Conservation (phyloP, 2,329 filamentous ascomycete genomes). For the Fusarium irregulare region DNA sequence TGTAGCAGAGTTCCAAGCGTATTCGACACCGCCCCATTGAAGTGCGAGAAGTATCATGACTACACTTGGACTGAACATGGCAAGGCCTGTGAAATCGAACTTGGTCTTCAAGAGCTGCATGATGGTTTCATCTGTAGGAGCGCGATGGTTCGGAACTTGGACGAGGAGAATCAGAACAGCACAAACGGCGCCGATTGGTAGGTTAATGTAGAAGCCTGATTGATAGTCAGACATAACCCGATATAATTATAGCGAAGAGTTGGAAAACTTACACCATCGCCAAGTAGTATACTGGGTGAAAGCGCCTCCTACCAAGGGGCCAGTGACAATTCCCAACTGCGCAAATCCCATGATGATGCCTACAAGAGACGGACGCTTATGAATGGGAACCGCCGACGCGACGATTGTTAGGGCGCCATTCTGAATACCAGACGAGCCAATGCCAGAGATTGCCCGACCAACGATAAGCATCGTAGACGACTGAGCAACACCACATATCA, state of each 20-base stretch:
- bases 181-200: conserved; percentile 56
- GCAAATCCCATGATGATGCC: conserved; percentile 49
- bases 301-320: conserved; percentile 60
- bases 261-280: conserved; percentile 57
- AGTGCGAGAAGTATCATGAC: conserved; percentile 63
- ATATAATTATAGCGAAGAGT: not conserved
- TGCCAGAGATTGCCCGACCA: conserved; percentile 61
- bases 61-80: conserved; percentile 58
- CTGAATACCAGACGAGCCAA: conserved; percentile 59
- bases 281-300: conserved; percentile 55
- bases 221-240: conserved; percentile 10
- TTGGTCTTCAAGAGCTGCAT: conserved; percentile 42
- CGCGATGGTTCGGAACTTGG: conserved; percentile 51
- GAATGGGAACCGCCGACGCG: conserved; percentile 45
- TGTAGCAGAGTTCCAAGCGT: conserved; percentile 58
- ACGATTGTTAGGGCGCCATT: conserved; percentile 52
- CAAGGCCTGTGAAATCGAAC: conserved; percentile 59
- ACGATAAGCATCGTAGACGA: conserved; percentile 62
- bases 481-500: conserved; percentile 60
- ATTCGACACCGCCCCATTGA: conserved; percentile 62
- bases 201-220: conserved; percentile 59
- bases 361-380: conserved; percentile 45
- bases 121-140: conserved; percentile 18
- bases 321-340: conserved; percentile 59
- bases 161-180: conserved; percentile 50